These are phyloP conservation scores for Microbotryum violaceum DNA, from an alignment of 1,284 basidiomycete species.

Conservation along the genomic window DNA sequence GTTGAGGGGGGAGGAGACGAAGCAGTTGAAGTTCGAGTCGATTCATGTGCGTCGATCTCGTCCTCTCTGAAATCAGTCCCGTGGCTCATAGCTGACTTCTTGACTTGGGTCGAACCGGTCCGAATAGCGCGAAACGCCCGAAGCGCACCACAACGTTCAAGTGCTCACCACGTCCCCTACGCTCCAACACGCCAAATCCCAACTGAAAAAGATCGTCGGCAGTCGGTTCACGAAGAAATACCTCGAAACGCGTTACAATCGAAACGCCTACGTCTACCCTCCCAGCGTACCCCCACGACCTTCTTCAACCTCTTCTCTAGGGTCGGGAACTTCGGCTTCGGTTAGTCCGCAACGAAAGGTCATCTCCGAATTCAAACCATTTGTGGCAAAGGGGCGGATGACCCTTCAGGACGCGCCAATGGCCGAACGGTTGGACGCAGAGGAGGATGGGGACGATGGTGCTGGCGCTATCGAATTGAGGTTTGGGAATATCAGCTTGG, in stretches of 20 bases:
- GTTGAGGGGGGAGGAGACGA: constrained; percentile 90
- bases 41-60: constrained; percentile 52
- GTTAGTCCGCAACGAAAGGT: constrained; percentile 65
- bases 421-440: constrained; percentile 13
- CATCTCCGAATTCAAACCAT: constrained; percentile 78
- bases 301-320: constrained; percentile 42
- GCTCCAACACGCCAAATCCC: constrained; percentile 65
- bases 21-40: constrained; percentile 90
- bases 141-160: constrained; percentile 80
- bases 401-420: constrained; percentile 29
- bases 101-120: too few relatives aligned
- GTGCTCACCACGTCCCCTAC: constrained; percentile 71
- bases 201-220: constrained; percentile 81
- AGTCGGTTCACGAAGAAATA: constrained; percentile 93
- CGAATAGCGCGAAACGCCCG: constrained; percentile 61
- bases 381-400: constrained; percentile 62
- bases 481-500: constrained; percentile 24
- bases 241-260: constrained; percentile 60
- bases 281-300: constrained; percentile 36
- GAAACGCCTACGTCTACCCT: constrained; percentile 37
- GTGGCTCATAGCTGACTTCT: background rate
- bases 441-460: constrained; percentile 23
- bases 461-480: constrained; percentile 25
- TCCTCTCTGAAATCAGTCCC: background rate
- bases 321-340: constrained; percentile 42